A percentile compares a stretch with the other conserved stretches of the same genome.
These are phyloP conservation scores for Xylaria sp. DNA, from an alignment of 2,329 filamentous ascomycete genomes.

Conservation along the genomic window DNA sequence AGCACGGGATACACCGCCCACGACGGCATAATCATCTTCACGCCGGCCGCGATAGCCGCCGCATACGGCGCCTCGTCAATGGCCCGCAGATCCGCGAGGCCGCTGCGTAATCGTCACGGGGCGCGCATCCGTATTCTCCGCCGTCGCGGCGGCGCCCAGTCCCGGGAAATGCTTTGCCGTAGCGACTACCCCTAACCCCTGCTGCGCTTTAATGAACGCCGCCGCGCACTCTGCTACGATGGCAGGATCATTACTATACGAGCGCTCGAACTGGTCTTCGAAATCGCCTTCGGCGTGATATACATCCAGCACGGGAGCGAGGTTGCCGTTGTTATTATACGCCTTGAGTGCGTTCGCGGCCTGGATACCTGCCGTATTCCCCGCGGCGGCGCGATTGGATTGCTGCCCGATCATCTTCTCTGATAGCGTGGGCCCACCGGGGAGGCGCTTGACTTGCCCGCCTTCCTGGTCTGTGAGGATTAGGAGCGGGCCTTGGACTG, in stretches of 20 bases:
- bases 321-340: constrained; percentile 23
- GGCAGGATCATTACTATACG: constrained; percentile 23
- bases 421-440: constrained; percentile 22
- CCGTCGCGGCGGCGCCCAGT: constrained; percentile 11
- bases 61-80: constrained; percentile 21
- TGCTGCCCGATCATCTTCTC: constrained; percentile 23
- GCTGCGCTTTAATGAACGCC: constrained; percentile 25
- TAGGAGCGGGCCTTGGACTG: constrained; percentile 12
- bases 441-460: constrained; percentile 21
- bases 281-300: constrained; percentile 21
- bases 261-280: constrained; percentile 25
- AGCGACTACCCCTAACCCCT: constrained; percentile 13
- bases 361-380: constrained; percentile 20
- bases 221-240: constrained; percentile 15
- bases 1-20: constrained; percentile 24
- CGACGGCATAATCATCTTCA: constrained; percentile 26
- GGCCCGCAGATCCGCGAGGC: constrained; percentile 16
- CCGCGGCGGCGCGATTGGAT: constrained; percentile 12
- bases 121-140: constrained; percentile 16
- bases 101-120: constrained; percentile 22
- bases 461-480: constrained; percentile 27
- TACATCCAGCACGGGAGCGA: constrained; percentile 24
- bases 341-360: constrained; percentile 23
- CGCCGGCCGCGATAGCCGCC: constrained; percentile 15
- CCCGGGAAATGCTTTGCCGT: constrained; percentile 26